These are phyloP conservation scores for Colletotrichum siamense DNA, from an alignment of 2,329 filamentous ascomycete species.

Conservation along the genomic window DNA sequence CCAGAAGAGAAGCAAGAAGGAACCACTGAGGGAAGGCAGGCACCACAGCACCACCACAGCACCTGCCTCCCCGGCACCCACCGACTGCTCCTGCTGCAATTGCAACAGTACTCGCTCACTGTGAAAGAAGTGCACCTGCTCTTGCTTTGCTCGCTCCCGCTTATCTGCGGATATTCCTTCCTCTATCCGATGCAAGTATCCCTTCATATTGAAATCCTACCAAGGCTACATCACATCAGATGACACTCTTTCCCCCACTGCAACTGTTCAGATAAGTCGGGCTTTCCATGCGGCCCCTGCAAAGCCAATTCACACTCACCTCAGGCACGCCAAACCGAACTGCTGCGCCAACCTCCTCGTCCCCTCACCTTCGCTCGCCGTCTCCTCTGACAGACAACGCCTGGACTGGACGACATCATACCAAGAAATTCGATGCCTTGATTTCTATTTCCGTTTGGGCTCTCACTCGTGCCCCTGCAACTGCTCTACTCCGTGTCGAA, in stretches of 20 bases:
- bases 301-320: neutral
- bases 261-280: neutral
- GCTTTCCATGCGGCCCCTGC: neutral
- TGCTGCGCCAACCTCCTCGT: neutral
- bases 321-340: neutral
- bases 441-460: neutral
- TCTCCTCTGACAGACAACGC: neutral
- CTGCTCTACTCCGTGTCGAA: neutral
- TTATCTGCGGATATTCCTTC: constrained; percentile 3
- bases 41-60: neutral
- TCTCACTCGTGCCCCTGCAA: neutral
- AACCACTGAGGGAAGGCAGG: neutral
- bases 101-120: neutral
- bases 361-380: neutral
- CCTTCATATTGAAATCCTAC: neutral
- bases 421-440: constrained; percentile 9
- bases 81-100: neutral
- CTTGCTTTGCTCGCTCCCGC: neutral
- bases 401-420: constrained; percentile 13
- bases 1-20: constrained; percentile 20
- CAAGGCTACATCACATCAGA: constrained; percentile 10
- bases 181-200: neutral
- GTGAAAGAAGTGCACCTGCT: neutral
- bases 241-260: neutral
- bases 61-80: neutral